phyloP scores from a whole-genome alignment of 306 rosid species.

The Cucumis hystrix region DNA sequence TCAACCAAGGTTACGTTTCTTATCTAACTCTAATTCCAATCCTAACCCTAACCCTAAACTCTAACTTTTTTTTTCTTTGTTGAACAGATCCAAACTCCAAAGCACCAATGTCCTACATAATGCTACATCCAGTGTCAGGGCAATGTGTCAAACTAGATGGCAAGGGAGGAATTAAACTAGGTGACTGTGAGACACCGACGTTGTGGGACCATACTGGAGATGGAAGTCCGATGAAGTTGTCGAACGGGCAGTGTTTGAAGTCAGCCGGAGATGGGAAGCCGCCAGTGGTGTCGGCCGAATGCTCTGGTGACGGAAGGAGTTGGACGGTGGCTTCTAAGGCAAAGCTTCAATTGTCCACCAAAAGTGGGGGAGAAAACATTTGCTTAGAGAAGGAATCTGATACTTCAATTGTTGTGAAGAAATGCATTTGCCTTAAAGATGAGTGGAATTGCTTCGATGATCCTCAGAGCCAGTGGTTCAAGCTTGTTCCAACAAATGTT shows the following conservation, averaged over 20 bases:
- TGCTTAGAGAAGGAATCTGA: slow-evolving; percentile 26
- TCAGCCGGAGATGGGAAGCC: slow-evolving; percentile 21
- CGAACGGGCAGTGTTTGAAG: slow-evolving; percentile 15
- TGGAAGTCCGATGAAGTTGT: slow-evolving; percentile 18
- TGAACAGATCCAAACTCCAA: slow-evolving; percentile 26
- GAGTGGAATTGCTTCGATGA: slow-evolving; percentile 22
- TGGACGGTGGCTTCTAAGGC: slow-evolving; percentile 21
- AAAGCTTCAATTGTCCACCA: slow-evolving; percentile 33
- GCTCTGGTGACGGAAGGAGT: slow-evolving; percentile 17
- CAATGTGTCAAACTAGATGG: slow-evolving; percentile 15
- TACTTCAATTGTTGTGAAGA: slow-evolving; percentile 15
- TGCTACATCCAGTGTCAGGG: slow-evolving; percentile 27
- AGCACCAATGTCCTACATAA: slow-evolving; percentile 13
- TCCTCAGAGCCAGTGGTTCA: slow-evolving; percentile 37
- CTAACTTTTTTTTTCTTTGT: no score
- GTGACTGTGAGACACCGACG: slow-evolving; percentile 13
- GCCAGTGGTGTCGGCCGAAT: slow-evolving; percentile 12
- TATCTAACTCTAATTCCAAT: no score
- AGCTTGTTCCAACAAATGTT: slow-evolving; percentile 28
- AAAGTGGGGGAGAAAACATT: background rate
- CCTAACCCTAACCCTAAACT: no score
- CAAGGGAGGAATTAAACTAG: slow-evolving; percentile 19
- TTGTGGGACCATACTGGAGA: slow-evolving; percentile 22
- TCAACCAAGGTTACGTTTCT: slow-evolving; percentile 17
- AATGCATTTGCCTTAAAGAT: slow-evolving; percentile 32